Percentiles rank a stretch among this genome's conserved stretches.
These are phyloP conservation scores for Cylindrodendrum hubeiense DNA, from an alignment of 2,329 filamentous ascomycete genomes.

Conservation along the genomic window DNA sequence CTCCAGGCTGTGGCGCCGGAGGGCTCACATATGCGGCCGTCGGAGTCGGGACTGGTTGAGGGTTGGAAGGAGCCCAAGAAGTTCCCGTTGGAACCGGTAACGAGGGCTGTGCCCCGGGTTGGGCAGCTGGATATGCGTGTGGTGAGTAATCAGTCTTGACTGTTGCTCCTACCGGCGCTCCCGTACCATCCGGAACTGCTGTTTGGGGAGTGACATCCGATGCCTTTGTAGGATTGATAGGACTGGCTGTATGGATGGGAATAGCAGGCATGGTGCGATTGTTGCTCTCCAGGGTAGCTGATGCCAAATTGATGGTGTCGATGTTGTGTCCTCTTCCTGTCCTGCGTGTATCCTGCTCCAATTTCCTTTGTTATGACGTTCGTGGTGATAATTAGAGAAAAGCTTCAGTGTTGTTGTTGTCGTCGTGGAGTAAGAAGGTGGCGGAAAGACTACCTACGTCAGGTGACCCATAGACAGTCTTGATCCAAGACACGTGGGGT, in stretches of 20 bases:
- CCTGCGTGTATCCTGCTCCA: not conserved
- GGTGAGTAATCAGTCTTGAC: conserved; percentile 46
- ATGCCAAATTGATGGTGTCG: not conserved
- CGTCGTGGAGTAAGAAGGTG: not conserved
- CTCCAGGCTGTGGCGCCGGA: conserved; percentile 69
- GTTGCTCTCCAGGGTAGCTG: not conserved
- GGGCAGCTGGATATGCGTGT: conserved; percentile 45
- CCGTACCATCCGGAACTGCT: conserved; percentile 39
- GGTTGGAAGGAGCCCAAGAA: conserved; percentile 48
- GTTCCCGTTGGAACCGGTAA: conserved; percentile 59
- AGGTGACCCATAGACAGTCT: conserved; percentile 31
- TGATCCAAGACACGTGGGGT: conserved; percentile 27
- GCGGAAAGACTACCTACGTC: conserved; percentile 23
- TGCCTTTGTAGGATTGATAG: conserved; percentile 69
- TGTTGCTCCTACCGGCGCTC: conserved; percentile 35
- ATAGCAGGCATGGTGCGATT: conserved; percentile 68
- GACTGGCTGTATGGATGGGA: conserved; percentile 69
- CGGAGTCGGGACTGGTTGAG: conserved; percentile 59
- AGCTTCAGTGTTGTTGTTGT: not conserved
- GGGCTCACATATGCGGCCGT: conserved; percentile 53
- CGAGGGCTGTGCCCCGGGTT: conserved; percentile 47
- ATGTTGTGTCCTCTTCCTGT: not conserved
- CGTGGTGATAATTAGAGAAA: not conserved
- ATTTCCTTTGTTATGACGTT: not conserved
- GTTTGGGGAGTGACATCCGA: conserved; percentile 63